Evolutionary conservation across 2,329 filamentous ascomycete species (phyloP), one percentile per base, ranked within the genome.

Genomic region (Fusarium irregulare): DNA sequence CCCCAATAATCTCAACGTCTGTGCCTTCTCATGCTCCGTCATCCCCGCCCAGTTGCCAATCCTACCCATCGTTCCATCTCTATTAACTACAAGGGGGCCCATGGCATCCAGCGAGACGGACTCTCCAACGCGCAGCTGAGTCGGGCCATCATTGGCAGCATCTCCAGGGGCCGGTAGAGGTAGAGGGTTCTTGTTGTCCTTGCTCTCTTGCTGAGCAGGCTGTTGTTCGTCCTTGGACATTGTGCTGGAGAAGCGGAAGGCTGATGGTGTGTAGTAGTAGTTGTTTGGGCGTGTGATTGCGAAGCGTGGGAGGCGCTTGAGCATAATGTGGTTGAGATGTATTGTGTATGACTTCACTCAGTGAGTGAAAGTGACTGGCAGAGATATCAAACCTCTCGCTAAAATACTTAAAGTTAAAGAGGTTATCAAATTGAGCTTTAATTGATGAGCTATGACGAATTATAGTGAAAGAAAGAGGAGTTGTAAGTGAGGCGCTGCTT

Each of bases 31-130:
- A 9, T 88, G 84, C 27, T 88, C 87, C 4, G 87, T 86, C 92
- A 94, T 93, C 69, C 89, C 82, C 11, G 81, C 83, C 92, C 92
- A 94, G 78, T 94, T 94, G 37, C 85, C 80, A 73, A 94, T 92
- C 34, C 91, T 86, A 60, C 89, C 89, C 71, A 93, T 78, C 11
- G 89, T 89, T 21, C 92, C 92, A 78, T 94, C 90, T 65, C 84
- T 82, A 77, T 93, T 92, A 57, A 94, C 89, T 2, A 94, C 91
- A 73, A 94, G 83, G 3, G 92, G 92, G 0, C 92, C 92, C 25
- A 94, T 81, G 65, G 88, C 85, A 75, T 93, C 90, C 11, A 94
- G 85, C 51, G 85, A 87, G 45, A 92, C 83, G 20, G 78, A 67
- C 45, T 75, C 73, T 28, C 73, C 73, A 62, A 75, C 70, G 28